Base-by-base conservation (phyloP, 1,139 yeast genomes). In the Saccharomyces hybrid region DNA sequence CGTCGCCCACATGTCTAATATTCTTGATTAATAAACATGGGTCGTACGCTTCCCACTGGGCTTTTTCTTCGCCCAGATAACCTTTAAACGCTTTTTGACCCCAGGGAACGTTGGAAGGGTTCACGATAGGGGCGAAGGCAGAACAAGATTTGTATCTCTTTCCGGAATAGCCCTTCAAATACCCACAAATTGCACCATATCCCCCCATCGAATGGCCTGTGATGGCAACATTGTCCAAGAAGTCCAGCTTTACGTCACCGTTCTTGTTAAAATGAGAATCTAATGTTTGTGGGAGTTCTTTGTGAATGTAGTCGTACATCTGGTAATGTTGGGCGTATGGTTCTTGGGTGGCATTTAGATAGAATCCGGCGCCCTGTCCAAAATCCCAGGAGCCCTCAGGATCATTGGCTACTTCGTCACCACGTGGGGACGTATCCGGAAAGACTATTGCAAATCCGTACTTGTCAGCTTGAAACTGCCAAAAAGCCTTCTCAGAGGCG, bases 131-230 rank as follows among this genome's bases (percentile, higher is more conserved):
- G 0, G 97, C 82, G 73, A 93, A 93, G 0, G 97, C 98, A 57
- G 91, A 82, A 41, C 88, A 95, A 1, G 95, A 83, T 69, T 81
- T 82, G 76, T 86, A 93, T 34, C 58, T 55, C 28, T 55, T 53
- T 5, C 55, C 53, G 64, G 76, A 76, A 1, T 93, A 89, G 68
- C 86, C 83, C 60, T 77, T 80, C 55, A 93, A 73, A 68, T 81
- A 91, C 14, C 95, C 84, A 54, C 85, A 75, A 57, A 93, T 73
- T 0, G 99, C 96, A 53, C 99, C 99, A 69, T 80, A 89, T 0
- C 99, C 99, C 51, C 99, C 99, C 98, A 93, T 93, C 2, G 99
- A 93, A 70, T 93, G 98, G 48, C 98, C 98, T 9, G 95, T 84
- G 59, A 93, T 83, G 28, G 93, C 80, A 53, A 84, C 77, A 51